Evolutionary conservation across 306 rosid species (phyloP).

Genomic region (Casuarina cunninghamiana): DNA sequence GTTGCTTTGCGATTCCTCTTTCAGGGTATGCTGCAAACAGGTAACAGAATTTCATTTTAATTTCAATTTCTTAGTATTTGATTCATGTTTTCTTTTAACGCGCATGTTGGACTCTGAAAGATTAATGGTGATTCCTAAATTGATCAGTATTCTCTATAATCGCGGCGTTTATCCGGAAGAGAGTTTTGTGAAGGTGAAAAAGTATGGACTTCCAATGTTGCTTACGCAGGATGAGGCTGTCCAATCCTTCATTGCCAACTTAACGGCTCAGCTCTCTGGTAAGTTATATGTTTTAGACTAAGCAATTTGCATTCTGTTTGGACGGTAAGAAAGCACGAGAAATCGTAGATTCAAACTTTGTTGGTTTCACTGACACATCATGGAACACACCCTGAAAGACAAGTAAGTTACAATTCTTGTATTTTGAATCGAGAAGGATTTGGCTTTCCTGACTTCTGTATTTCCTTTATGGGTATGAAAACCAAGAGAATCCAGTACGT

Average conservation of each 20-base stretch:
- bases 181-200: constrained; percentile 86
- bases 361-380: not conserved
- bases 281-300: not conserved
- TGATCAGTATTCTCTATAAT: constrained; percentile 70
- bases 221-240: constrained; percentile 94
- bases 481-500: not conserved
- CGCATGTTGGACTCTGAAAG: not conserved
- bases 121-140: constrained; percentile 7
- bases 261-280: constrained; percentile 91
- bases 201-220: constrained; percentile 94
- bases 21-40: constrained; percentile 98
- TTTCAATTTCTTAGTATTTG: not conserved
- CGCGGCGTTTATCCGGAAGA: constrained; percentile 97
- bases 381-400: not conserved
- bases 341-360: not conserved
- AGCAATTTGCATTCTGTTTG: constrained; percentile 1
- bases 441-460: not conserved
- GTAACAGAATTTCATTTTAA: constrained; percentile 32
- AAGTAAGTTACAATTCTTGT: not conserved
- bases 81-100: not conserved
- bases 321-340: not conserved
- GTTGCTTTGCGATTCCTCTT: constrained; percentile 11
- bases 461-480: not conserved
- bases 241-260: constrained; percentile 70
- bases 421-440: not conserved